A percentile compares a stretch with the other conserved stretches of the same genome.
Evolutionary conservation across 2,329 filamentous ascomycete species (phyloP).

Genomic region (Lasiodiplodia theobromae): DNA sequence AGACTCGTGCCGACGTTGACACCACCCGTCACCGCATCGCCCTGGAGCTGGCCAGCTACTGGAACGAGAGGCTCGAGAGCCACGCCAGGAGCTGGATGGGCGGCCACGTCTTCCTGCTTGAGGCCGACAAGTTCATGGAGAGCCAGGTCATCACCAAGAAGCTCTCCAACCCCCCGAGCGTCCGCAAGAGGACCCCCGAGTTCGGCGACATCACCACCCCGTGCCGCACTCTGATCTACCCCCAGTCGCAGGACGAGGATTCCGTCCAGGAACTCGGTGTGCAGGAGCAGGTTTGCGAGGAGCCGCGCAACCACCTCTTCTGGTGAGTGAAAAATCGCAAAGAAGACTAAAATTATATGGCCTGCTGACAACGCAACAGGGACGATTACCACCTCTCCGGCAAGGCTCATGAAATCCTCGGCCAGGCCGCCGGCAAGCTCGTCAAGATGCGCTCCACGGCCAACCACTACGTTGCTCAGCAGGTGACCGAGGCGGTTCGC

Average conservation of each 20-base stretch:
- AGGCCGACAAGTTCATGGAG: constrained; percentile 43
- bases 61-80: constrained; percentile 44
- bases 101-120: constrained; percentile 44
- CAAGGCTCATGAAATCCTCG: constrained; percentile 37
- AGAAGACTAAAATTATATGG: too few species aligned
- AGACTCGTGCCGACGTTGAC: constrained; percentile 30
- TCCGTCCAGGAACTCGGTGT: constrained; percentile 30
- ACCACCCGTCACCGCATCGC: constrained; percentile 45
- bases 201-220: constrained; percentile 45
- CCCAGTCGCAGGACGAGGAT: constrained; percentile 27
- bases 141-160: constrained; percentile 43
- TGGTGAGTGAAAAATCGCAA: constrained; percentile 37
- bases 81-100: constrained; percentile 41
- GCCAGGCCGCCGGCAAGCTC: constrained; percentile 24
- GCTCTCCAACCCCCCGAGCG: constrained; percentile 39
- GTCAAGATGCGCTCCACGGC: constrained; percentile 27
- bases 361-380: constrained; percentile 34
- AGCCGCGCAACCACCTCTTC: constrained; percentile 44
- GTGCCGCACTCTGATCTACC: constrained; percentile 37
- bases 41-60: constrained; percentile 45
- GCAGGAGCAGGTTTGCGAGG: constrained; percentile 36
- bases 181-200: constrained; percentile 41
- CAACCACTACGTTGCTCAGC: constrained; percentile 30
- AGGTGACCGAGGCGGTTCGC: constrained; percentile 24
- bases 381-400: constrained; percentile 45